These are phyloP conservation scores for Stereocaulon alpinum DNA, from an alignment of 495 filamentous ascomycete genomes.

Conservation along the genomic window DNA sequence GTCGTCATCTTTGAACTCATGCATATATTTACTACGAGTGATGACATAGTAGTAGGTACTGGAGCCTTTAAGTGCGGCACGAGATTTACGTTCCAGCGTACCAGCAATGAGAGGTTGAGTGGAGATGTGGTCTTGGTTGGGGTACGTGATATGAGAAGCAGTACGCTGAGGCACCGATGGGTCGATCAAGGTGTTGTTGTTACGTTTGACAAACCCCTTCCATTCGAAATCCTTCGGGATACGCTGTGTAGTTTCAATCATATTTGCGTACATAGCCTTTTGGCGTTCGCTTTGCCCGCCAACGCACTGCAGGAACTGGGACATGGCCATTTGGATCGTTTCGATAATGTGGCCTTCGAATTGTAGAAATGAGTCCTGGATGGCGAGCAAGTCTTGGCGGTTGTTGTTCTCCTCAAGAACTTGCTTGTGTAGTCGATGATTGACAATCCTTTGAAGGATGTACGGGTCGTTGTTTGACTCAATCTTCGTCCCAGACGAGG, in stretches of 20 bases:
- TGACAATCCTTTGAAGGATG: constrained; percentile 67
- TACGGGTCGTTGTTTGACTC: constrained; percentile 74
- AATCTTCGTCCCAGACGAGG: constrained; percentile 56
- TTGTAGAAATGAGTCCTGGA: constrained; percentile 77
- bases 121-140: constrained; percentile 74
- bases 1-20: constrained; percentile 93
- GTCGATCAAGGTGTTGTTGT: constrained; percentile 64
- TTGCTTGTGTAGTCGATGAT: constrained; percentile 79
- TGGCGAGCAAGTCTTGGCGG: constrained; percentile 74
- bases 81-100: constrained; percentile 73
- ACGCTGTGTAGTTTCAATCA: constrained; percentile 63
- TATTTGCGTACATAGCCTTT: constrained; percentile 70
- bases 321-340: constrained; percentile 71
- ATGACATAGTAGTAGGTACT: constrained; percentile 80
- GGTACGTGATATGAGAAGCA: constrained; percentile 63
- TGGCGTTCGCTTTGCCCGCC: constrained; percentile 71
- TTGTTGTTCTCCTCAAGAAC: constrained; percentile 91
- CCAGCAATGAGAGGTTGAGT: constrained; percentile 82
- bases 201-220: constrained; percentile 66
- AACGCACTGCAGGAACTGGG: constrained; percentile 66
- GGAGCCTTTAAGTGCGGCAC: constrained; percentile 65
- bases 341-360: constrained; percentile 83
- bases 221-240: constrained; percentile 90
- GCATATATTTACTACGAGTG: constrained; percentile 73
- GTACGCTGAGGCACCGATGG: constrained; percentile 60